Evolutionary conservation across 1,284 basidiomycete species (phyloP).

Genomic region (Cryptococcus amylolentus): DNA sequence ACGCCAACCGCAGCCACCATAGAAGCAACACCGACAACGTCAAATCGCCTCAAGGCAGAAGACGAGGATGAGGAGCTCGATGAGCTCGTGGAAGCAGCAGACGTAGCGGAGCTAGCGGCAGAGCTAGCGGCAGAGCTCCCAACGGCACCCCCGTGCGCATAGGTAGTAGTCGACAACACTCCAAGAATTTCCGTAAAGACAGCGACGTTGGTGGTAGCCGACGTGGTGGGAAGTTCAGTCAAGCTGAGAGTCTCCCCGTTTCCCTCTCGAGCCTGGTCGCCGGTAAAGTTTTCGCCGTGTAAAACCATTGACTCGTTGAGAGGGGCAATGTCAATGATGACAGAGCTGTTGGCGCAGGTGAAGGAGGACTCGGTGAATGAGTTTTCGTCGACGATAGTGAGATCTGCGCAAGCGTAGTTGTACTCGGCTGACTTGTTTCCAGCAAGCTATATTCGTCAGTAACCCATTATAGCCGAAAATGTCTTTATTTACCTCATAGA

Average conservation of each 20-base stretch:
- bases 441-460: slow-evolving; percentile 8
- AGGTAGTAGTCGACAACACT: too few species aligned
- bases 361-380: slow-evolving; percentile 11
- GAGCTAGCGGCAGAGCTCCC: too few species aligned
- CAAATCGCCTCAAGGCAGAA: background rate
- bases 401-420: slow-evolving; percentile 34
- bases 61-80: background rate
- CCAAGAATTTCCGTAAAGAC: too few species aligned
- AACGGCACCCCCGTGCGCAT: too few species aligned
- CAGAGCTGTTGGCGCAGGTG: slow-evolving; percentile 23
- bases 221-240: background rate
- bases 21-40: background rate
- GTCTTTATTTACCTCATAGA: slow-evolving; percentile 20
- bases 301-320: slow-evolving; percentile 3
- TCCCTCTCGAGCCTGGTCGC: background rate
- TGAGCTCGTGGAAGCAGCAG: too few species aligned
- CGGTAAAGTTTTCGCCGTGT: too few species aligned
- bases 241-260: background rate
- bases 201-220: background rate
- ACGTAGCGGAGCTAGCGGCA: too few species aligned
- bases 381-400: slow-evolving; percentile 19
- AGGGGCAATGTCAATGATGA: slow-evolving; percentile 9
- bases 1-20: background rate
- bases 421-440: slow-evolving; percentile 4
- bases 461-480: background rate